A percentile compares a stretch with the other conserved stretches of the same genome.
Conservation (phyloP, 1,284 basidiomycete species). For the Trametes hirsuta region DNA sequence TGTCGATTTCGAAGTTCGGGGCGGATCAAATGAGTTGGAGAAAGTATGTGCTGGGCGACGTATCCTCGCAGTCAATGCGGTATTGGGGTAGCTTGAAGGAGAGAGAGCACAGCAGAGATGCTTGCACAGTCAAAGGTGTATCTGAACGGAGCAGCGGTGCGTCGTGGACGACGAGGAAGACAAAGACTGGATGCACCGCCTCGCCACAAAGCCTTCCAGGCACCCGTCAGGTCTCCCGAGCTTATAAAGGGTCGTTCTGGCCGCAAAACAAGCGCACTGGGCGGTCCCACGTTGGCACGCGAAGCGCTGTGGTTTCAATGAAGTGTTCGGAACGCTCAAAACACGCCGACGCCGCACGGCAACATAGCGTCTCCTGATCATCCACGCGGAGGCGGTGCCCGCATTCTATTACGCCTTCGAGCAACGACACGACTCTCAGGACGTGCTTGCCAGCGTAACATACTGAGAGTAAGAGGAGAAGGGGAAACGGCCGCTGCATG, state of each 20-base stretch:
- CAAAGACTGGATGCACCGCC: background rate
- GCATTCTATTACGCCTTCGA: background rate
- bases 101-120: background rate
- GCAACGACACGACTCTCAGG: background rate
- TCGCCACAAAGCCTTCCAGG: background rate
- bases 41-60: background rate
- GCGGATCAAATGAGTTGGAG: background rate
- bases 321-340: too few species aligned
- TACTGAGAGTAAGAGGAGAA: too few species aligned
- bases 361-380: background rate
- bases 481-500: too few species aligned
- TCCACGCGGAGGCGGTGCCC: background rate
- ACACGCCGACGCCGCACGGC: background rate
- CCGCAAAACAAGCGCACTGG: background rate
- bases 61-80: slow-evolving; percentile 5
- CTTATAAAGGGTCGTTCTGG: background rate
- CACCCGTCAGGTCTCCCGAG: too few species aligned
- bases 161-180: background rate
- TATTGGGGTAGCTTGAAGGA: background rate
- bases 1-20: background rate
- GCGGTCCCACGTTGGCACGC: too few species aligned
- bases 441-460: background rate
- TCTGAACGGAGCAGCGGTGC: too few species aligned
- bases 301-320: too few species aligned
- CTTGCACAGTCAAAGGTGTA: too few species aligned